Base-by-base conservation (phyloP, 306 rosid genomes). In the Cucumis hystrix region DNA sequence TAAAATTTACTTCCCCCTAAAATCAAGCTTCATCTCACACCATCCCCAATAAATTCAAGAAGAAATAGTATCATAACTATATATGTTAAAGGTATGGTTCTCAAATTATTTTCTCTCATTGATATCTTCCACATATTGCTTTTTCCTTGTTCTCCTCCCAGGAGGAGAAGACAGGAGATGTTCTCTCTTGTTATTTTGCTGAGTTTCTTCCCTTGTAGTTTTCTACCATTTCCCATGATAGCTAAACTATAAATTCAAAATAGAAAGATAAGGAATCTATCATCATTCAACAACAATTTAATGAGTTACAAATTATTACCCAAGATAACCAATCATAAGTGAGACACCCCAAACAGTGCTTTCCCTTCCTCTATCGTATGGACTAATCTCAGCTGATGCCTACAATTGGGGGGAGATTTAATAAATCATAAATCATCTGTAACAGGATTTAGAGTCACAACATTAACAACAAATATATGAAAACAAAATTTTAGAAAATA, bases 271-370 rank as follows among this genome's bases (percentile, higher is more conserved):
- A 15, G 16, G 30, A 71, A 28, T 49, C 20, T 30, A 25, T 71
- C 41, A 13, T 71, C 59, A 13, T 71, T 56, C 51, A 14, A 55
- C 35, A 37, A 18, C 12, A 37, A 33, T 56, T 39, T 3, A 68
- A 40, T 59, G 72, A 81, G 85, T 61, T 82, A 39, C 75, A 82
- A 15, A 30, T 75, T 45, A 76, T 83, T 92, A 95, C 97, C 99
- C 99, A 60, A 95, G 99, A 87, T 95, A 95, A 82, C 96, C 97
- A 80, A 85, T 9, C 99, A 95, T 95, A 62, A 95, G 84, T 28
- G 93, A 87, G 82, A 91, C 80, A 1, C 97, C 97, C 99, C 99
- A 95, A 40, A 86, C 85, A 30, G 99, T 95, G 86, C 91, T 95
- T 89, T 95, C 99, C 83, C 99, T 89, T 88, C 97, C 97, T 80